Base-by-base conservation (phyloP, 495 filamentous ascomycete genomes). In the Podospora pseudopauciseta region DNA sequence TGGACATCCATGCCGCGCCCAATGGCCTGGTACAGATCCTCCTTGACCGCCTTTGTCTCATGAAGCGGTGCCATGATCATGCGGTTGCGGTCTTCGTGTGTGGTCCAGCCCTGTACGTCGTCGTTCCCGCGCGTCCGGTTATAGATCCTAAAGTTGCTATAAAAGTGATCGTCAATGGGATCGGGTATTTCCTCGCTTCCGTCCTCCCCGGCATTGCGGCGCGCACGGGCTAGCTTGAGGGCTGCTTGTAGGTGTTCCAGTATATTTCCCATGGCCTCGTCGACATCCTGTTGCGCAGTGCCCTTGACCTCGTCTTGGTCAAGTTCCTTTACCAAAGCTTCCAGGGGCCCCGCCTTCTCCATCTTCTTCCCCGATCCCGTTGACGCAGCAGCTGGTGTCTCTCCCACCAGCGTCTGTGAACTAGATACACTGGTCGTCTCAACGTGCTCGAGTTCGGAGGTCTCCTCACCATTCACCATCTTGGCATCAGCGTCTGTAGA, bases 231-330 rank as follows among this genome's bases (percentile, higher is more conserved):
- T 49, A 92, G 85, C 69, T 86, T 88, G 73, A 97, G 93, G 4
- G 93, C 94, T 69, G 91, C 92, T 74, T 92, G 89, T n/a, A 97
- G 83, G 54, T 94, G 91, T 71, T 94, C 93, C 49, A 96, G 85
- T 26, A 96, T 89, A 75, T 95, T 94, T 54, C 92, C 92, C 76
- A 97, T 94, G 53, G 97, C 94, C 76, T 99, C 95, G 11, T 91
- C 93, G 6, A 97, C 95, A 80, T 99, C 95, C 80, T 97, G 94
- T 74, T 94, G 82, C 13, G 80, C 79, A 2, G 81, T 81, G 15
- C 82, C 82, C 27, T 32, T 32, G 30, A 32, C 30, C 30, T 32
- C 30, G 7, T 32, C 30, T 32, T 32, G 30, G 7, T 32, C 18
- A 16, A 65, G 55, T 32, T 18, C 4, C n/a, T 44, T 28, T 13